Conservation (phyloP, 1,284 basidiomycete species). For the Tranzscheliella williamsii region DNA sequence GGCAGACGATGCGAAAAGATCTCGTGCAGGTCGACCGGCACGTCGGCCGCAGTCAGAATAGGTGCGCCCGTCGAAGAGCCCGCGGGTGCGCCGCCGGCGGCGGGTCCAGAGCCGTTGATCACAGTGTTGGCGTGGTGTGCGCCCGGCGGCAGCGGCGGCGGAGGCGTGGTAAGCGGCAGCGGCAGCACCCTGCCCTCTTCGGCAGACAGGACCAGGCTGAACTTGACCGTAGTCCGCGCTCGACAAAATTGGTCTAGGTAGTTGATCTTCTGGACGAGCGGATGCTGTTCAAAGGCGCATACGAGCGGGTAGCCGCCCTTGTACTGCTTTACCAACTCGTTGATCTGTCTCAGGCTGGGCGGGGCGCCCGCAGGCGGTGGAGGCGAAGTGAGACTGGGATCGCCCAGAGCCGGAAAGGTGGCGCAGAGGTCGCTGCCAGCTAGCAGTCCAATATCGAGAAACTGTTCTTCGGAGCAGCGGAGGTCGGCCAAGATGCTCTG, state of each 20-base stretch:
- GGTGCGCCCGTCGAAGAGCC: conserved; percentile 64
- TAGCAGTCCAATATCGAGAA: conserved; percentile 89
- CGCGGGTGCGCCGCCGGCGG: conserved; percentile 66
- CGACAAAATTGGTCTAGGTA: conserved; percentile 88
- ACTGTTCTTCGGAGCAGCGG: conserved; percentile 80
- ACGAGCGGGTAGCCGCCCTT: conserved; percentile 50
- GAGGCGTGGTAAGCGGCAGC: conserved; percentile 75
- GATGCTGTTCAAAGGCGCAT: conserved; percentile 63
- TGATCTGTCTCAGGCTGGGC: conserved; percentile 61
- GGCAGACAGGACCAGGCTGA: conserved; percentile 83
- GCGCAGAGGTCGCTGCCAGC: conserved; percentile 85
- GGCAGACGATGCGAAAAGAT: conserved; percentile 93
- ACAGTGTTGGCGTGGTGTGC: conserved; percentile 5
- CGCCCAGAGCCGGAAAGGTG: conserved; percentile 74
- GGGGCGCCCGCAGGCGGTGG: conserved; percentile 24
- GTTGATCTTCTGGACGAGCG: conserved; percentile 73
- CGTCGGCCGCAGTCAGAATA: conserved; percentile 74
- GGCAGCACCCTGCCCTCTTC: conserved; percentile 83
- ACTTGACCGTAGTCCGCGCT: conserved; percentile 88
- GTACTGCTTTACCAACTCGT: conserved; percentile 60
- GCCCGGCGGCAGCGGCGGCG: conserved; percentile 54
- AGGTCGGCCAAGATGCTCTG: conserved; percentile 76
- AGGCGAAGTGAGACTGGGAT: conserved; percentile 63
- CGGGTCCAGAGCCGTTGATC: conserved; percentile 58
- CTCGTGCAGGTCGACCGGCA: conserved; percentile 88